Evolutionary conservation across 177 flowering plant genomes (phyloP).

Genomic region (Vitis hybrid): DNA sequence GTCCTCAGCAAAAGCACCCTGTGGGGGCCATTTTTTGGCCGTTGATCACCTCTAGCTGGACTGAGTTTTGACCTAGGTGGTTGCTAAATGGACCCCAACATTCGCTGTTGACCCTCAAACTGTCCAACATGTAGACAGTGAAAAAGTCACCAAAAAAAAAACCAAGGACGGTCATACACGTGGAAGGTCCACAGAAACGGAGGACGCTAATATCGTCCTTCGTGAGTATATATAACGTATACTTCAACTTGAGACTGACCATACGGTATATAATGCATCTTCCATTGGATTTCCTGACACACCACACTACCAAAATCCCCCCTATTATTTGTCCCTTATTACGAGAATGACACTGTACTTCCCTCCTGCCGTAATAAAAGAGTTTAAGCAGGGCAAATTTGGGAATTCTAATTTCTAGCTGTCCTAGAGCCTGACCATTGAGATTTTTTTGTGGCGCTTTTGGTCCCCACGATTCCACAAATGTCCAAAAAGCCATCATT

Average conservation of each 20-base stretch:
- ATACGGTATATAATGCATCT: conserved; percentile 34
- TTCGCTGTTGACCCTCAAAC: conserved; percentile 24
- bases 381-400: conserved; percentile 8
- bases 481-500: conserved; percentile 35
- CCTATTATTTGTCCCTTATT: conserved; percentile 9
- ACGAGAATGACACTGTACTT: conserved; percentile 26
- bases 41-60: background rate
- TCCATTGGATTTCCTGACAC: conserved; percentile 66
- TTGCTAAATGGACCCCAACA: conserved; percentile 21
- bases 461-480: conserved; percentile 29
- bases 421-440: conserved; percentile 23
- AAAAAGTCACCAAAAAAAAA: conserved; percentile 24
- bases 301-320: conserved; percentile 12
- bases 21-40: background rate
- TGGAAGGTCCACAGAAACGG: conserved; percentile 7
- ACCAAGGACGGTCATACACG: conserved; percentile 12
- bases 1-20: too few species aligned
- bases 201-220: conserved; percentile 12
- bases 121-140: conserved; percentile 11
- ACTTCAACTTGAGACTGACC: conserved; percentile 32
- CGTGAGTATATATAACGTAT: background rate
- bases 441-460: conserved; percentile 29
- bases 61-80: conserved; percentile 33
- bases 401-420: conserved; percentile 5
- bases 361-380: conserved; percentile 1